phyloP scores from a whole-genome alignment of 1,284 basidiomycete genomes.

The Leccinum ponderosum region DNA sequence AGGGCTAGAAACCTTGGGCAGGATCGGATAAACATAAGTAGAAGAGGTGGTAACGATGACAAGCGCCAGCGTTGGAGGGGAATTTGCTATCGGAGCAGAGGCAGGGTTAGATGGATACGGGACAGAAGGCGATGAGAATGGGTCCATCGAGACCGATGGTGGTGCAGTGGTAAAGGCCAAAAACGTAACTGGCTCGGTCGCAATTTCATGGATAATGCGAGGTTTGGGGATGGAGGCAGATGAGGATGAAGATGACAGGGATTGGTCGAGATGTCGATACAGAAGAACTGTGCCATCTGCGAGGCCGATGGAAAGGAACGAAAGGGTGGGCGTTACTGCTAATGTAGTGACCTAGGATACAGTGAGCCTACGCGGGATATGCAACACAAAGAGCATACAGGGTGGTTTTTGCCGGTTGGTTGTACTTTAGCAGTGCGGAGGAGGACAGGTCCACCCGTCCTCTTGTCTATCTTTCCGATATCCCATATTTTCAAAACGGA shows the following conservation, averaged over 20 bases:
- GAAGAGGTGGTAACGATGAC: slow-evolving; percentile 79
- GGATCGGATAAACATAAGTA: slow-evolving; percentile 67
- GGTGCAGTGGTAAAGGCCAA: slow-evolving; percentile 81
- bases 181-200: slow-evolving; percentile 87
- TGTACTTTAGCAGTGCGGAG: slow-evolving; percentile 81
- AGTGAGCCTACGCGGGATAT: slow-evolving; percentile 1
- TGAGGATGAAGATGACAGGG: slow-evolving; percentile 67
- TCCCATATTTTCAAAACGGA: slow-evolving; percentile 92
- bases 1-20: slow-evolving; percentile 73
- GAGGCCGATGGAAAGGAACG: slow-evolving; percentile 88
- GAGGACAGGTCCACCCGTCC: slow-evolving; percentile 64
- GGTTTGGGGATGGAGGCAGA: slow-evolving; percentile 79
- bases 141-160: slow-evolving; percentile 28
- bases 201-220: slow-evolving; percentile 75
- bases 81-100: slow-evolving; percentile 1
- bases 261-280: slow-evolving; percentile 89
- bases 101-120: slow-evolving; percentile 5
- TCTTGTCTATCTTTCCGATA: slow-evolving; percentile 74
- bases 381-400: slow-evolving; percentile 47
- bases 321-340: slow-evolving; percentile 78
- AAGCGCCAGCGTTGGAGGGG: slow-evolving; percentile 54
- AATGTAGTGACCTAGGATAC: slow-evolving; percentile 71
- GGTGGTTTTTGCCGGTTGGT: slow-evolving; percentile 76
- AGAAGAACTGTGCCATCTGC: slow-evolving; percentile 94
- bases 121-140: slow-evolving; percentile 8